Percentiles rank a stretch among this genome's conserved stretches.
These are phyloP conservation scores for Eucalyptus guilfoylei DNA, from an alignment of 345 rosid genomes.

Conservation along the genomic window DNA sequence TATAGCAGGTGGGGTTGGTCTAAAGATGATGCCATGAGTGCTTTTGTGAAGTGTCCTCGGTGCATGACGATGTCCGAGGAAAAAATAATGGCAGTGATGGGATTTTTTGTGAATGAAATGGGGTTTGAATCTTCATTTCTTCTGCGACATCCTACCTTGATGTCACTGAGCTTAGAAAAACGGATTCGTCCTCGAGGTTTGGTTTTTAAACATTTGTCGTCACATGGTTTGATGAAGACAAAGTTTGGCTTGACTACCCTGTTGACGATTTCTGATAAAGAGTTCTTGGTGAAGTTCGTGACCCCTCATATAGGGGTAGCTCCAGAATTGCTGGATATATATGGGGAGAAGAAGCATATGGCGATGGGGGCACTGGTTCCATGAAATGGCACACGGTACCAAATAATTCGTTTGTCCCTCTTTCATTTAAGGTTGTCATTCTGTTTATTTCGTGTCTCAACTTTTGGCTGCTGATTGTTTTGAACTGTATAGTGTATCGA, in stretches of 20 bases:
- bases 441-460: neutral
- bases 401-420: neutral
- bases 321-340: slow-evolving; percentile 3
- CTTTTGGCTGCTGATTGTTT: neutral
- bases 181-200: slow-evolving; percentile 11
- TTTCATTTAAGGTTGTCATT: neutral
- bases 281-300: slow-evolving; percentile 1
- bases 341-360: slow-evolving; percentile 1
- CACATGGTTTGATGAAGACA: slow-evolving; percentile 4
- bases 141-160: neutral
- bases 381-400: neutral
- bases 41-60: neutral
- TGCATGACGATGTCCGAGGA: neutral
- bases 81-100: neutral
- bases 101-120: slow-evolving; percentile 5
- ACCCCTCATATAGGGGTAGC: neutral
- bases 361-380: neutral
- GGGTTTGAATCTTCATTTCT: neutral
- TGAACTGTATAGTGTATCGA: neutral
- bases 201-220: neutral
- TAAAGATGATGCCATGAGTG: neutral
- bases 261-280: neutral
- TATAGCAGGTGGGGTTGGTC: neutral
- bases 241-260: neutral
- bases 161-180: slow-evolving; percentile 14